These are phyloP conservation scores for Polygonum maritimum DNA, from an alignment of 148 eudicot genomes.

Conservation along the genomic window DNA sequence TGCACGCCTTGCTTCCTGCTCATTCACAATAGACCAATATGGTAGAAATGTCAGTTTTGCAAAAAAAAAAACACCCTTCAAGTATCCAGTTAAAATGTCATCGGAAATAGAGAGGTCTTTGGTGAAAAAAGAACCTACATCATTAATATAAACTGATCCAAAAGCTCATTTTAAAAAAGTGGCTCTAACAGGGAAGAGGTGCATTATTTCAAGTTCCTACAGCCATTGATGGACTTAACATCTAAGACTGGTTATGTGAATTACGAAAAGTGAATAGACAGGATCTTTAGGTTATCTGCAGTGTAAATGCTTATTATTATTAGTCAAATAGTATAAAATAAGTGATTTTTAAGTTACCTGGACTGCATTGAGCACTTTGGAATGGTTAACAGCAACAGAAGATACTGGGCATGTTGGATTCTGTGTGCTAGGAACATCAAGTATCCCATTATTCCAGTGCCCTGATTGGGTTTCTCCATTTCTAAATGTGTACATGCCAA, in stretches of 20 bases:
- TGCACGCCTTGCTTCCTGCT: conserved; percentile 85
- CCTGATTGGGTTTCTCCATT: conserved; percentile 90
- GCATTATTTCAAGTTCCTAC: neutral
- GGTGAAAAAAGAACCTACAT: neutral
- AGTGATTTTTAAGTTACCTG: conserved; percentile 36
- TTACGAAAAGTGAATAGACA: neutral
- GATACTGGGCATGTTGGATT: conserved; percentile 49
- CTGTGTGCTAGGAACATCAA: conserved; percentile 85
- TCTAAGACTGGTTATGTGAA: neutral
- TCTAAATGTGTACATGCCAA: conserved; percentile 88
- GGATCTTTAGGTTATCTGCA: conserved; percentile 19
- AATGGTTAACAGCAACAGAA: conserved; percentile 83
- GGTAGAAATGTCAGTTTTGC: neutral
- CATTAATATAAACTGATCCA: neutral
- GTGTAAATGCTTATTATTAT: conserved; percentile 10
- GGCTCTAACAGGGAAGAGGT: neutral
- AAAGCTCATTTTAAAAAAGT: neutral
- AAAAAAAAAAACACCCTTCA: neutral
- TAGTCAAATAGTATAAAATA: neutral
- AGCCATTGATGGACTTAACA: neutral
- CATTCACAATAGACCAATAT: neutral
- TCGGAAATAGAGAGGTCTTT: neutral
- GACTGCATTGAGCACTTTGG: conserved; percentile 83
- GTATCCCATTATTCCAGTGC: conserved; percentile 87
- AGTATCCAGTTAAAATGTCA: neutral